Percentiles rank a stretch among this genome's conserved stretches.
Conservation (phyloP, 208 protist genomes). For the Crithidia fasciculata region DNA sequence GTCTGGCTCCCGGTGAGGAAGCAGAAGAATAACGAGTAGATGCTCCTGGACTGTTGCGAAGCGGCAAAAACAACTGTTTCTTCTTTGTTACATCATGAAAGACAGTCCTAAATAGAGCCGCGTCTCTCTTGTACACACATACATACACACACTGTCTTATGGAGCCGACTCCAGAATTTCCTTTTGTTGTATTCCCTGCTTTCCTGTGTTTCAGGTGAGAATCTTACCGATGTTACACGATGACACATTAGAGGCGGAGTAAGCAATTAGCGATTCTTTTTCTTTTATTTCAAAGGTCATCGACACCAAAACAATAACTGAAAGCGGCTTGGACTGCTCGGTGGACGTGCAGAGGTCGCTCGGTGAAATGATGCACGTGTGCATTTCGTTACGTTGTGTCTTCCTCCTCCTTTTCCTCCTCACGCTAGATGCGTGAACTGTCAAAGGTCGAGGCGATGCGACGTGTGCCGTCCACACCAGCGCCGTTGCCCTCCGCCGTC, state of each 20-base stretch:
- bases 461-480: not conserved
- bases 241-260: not conserved
- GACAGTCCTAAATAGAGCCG: no score
- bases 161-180: no score
- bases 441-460: constrained; percentile 9
- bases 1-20: no score
- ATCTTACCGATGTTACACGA: not conserved
- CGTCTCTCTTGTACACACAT: no score
- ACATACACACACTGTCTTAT: no score
- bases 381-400: not conserved
- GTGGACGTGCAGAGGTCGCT: not conserved
- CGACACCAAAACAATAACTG: no score
- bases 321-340: no score
- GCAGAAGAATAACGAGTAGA: no score
- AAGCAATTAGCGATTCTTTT: not conserved
- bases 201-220: not conserved
- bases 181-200: no score
- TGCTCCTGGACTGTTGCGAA: no score
- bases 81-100: no score
- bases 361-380: not conserved
- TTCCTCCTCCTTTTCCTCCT: not conserved
- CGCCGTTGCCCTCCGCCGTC: not conserved
- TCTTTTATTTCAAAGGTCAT: not conserved
- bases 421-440: constrained; percentile 18
- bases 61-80: no score